Conservation (phyloP, 805 yeast species). For the Nematodospora valgi region DNA sequence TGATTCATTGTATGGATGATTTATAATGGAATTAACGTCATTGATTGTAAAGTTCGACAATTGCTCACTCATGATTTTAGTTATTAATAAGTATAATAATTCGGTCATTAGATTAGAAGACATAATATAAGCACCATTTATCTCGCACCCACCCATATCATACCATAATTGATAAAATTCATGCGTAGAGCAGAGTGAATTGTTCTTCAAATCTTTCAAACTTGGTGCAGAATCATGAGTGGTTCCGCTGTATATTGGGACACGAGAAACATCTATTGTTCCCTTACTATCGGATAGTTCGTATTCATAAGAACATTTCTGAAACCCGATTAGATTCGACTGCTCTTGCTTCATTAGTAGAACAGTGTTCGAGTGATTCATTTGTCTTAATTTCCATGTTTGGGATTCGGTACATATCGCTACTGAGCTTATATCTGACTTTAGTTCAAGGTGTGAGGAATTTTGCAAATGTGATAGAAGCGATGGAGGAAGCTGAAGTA, state of each 20-base stretch:
- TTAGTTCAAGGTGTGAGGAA: slow-evolving; percentile 31
- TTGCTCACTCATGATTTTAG: slow-evolving; percentile 22
- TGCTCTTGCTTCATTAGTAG: slow-evolving; percentile 40
- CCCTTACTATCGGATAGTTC: slow-evolving; percentile 27
- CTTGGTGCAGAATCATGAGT: neutral
- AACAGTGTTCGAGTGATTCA: slow-evolving; percentile 87
- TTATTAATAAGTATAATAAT: slow-evolving; percentile 22
- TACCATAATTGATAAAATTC: slow-evolving; percentile 58
- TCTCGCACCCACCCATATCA: slow-evolving; percentile 50
- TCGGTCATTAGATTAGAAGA: slow-evolving; percentile 21
- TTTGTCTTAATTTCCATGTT: slow-evolving; percentile 69
- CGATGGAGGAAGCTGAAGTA: slow-evolving; percentile 53
- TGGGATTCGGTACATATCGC: slow-evolving; percentile 56
- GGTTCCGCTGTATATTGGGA: slow-evolving; percentile 24
- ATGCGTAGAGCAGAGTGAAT: slow-evolving; percentile 50
- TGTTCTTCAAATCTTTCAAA: slow-evolving; percentile 28
- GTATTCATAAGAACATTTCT: slow-evolving; percentile 29
- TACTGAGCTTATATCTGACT: slow-evolving; percentile 35
- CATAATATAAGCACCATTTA: slow-evolving; percentile 44
- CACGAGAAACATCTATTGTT: slow-evolving; percentile 25
- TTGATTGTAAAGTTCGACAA: slow-evolving; percentile 8
- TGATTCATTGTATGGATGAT: slow-evolving; percentile 14
- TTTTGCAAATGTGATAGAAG: too few relatives aligned
- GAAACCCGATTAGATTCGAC: slow-evolving; percentile 22
- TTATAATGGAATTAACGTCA: neutral